A percentile compares a stretch with the other conserved stretches of the same genome.
Conservation (phyloP, 2,329 filamentous ascomycete species). For the Claviceps sp. region DNA sequence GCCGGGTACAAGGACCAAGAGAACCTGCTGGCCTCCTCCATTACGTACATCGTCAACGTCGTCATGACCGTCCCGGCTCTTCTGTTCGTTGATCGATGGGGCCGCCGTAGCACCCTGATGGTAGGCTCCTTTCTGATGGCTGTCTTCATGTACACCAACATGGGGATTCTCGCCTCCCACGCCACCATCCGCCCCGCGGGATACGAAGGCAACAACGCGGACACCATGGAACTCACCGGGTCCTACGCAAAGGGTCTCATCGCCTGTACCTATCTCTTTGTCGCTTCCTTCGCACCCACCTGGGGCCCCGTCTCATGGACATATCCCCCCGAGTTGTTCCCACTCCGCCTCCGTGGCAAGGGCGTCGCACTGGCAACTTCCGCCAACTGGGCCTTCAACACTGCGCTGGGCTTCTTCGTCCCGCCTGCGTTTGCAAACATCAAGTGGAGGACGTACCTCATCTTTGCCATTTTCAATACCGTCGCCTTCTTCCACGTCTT, state of each 20-base stretch:
- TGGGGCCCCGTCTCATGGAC: slow-evolving; percentile 38
- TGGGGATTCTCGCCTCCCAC: slow-evolving; percentile 35
- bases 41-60: slow-evolving; percentile 63
- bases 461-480: slow-evolving; percentile 40
- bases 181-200: slow-evolving; percentile 28
- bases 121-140: slow-evolving; percentile 54
- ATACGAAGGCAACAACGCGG: slow-evolving; percentile 29
- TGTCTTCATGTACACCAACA: slow-evolving; percentile 42
- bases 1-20: slow-evolving; percentile 29
- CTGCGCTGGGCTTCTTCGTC: slow-evolving; percentile 25
- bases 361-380: slow-evolving; percentile 39
- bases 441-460: slow-evolving; percentile 37
- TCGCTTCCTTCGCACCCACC: slow-evolving; percentile 33
- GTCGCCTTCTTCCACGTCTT: slow-evolving; percentile 36
- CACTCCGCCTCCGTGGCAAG: slow-evolving; percentile 35
- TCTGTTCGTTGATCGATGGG: slow-evolving; percentile 62
- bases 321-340: slow-evolving; percentile 46
- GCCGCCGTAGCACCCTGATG: slow-evolving; percentile 56
- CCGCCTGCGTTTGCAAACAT: slow-evolving; percentile 25
- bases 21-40: slow-evolving; percentile 39
- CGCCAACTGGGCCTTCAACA: slow-evolving; percentile 28
- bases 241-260: slow-evolving; percentile 47
- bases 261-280: slow-evolving; percentile 49
- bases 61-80: slow-evolving; percentile 65
- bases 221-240: slow-evolving; percentile 33